These are phyloP conservation scores for Alternaria infectoria DNA, from an alignment of 2,329 filamentous ascomycete genomes.

Conservation along the genomic window DNA sequence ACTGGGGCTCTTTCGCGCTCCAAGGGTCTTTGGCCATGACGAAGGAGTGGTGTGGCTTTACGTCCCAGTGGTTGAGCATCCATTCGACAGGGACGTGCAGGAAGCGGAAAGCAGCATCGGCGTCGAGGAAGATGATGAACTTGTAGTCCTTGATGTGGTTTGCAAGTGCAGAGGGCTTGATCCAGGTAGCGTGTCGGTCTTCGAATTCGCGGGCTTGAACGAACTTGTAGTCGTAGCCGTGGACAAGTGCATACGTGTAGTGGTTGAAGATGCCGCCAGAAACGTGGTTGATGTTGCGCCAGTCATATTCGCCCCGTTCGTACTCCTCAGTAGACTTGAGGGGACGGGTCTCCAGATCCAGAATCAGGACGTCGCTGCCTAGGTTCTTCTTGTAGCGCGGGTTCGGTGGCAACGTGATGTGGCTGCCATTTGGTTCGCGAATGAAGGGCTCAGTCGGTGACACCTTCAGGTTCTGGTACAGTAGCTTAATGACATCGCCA, in stretches of 20 bases:
- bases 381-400: constrained; percentile 42
- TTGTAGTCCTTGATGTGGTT: constrained; percentile 49
- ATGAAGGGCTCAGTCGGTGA: constrained; percentile 37
- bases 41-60: constrained; percentile 51
- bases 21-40: constrained; percentile 56
- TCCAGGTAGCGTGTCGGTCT: constrained; percentile 56
- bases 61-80: constrained; percentile 59
- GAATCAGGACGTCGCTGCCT: constrained; percentile 43
- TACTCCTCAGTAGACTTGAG: constrained; percentile 41
- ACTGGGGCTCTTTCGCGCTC: constrained; percentile 37
- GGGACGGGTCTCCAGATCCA: constrained; percentile 46
- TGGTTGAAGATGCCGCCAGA: constrained; percentile 48
- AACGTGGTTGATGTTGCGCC: constrained; percentile 46
- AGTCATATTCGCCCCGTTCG: constrained; percentile 42
- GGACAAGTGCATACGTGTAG: constrained; percentile 51
- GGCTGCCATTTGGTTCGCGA: constrained; percentile 39
- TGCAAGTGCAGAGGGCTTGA: constrained; percentile 51
- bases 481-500: constrained; percentile 39
- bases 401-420: constrained; percentile 36
- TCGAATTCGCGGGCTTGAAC: constrained; percentile 50
- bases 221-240: constrained; percentile 59
- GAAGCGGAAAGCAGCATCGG: constrained; percentile 56
- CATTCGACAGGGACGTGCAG: constrained; percentile 58
- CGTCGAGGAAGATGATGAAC: constrained; percentile 58
- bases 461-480: constrained; percentile 40